Evolutionary conservation across 2,329 filamentous ascomycete genomes (phyloP), one percentile per base, ranked within the genome.

Genomic region (Arthrobotrys iridis): DNA sequence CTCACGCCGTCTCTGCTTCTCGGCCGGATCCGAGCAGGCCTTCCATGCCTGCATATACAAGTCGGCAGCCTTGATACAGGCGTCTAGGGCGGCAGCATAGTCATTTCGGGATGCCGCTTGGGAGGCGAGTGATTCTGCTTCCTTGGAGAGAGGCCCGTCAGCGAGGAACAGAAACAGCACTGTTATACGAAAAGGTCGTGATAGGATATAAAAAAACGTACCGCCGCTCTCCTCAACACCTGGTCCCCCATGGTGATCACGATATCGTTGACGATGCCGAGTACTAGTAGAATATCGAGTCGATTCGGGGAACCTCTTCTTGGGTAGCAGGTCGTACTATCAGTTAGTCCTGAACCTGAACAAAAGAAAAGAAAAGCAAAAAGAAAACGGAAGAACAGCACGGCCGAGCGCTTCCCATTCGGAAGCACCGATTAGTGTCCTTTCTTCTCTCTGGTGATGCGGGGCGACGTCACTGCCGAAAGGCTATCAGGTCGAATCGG

Each of bases 121-220:
- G 45, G 70, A 74, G 62, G 63, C 52, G 62, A 74, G 70, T 52
- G 70, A 74, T 62, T 74, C 70, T 74, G 70, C 70, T 57, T 74
- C 63, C 70, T 74, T 74, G 70, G 46, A 24, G 40, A 48, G 58
- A 58, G 37, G 50, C 18, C 28, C 30, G 40, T 71, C 40, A 71
- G 66, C 37, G 48, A 60, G 18, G 41, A 22, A 20, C 33, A n/a
- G 22, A 57, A 35, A 28, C 18, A 10, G 22, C 20, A 45, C 20
- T 15, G 33, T n/a, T n/a, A 55, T 30, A 48, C 45, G 45, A 48
- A 46, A 41, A 15, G 58, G n/a, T n/a, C n/a, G n/a, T n/a, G n/a
- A n/a, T n/a, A n/a, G n/a, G n/a, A 55, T 30, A 48, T 24, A 24
- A 48, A 46, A 41, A 15, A 41, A 46, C 48, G 58, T 74, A 74